Evolutionary conservation across 2,329 filamentous ascomycete genomes (phyloP), one percentile per base, ranked within the genome.

Genomic region (Ophiosphaerella narmari): DNA sequence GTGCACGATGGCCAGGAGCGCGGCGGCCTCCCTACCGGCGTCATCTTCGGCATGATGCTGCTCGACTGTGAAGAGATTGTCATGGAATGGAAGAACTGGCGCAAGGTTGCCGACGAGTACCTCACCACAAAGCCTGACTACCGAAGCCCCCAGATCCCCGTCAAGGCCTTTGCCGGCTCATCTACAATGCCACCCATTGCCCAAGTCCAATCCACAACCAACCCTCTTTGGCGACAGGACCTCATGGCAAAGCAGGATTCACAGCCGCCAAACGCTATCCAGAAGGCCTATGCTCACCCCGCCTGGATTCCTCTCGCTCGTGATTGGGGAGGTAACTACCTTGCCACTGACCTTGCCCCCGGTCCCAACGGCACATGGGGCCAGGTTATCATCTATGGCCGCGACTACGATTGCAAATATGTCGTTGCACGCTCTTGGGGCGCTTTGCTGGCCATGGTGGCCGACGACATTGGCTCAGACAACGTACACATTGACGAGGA

Each of bases 321-420:
- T 62, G 94, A 99, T 74, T 99, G 94, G 94, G 94, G 94, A 72
- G 94, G 94, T 74, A 99, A 99, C 83, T 95, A 96, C 78, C 81
- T 99, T 67, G 93, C 92, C 14, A 85, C 97, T 39, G 94, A 99
- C 74, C 80, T 99, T 50, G 90, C 92, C 6, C 94, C 94, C 18
- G 94, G 94, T 2, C 90, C 93, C 8, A 83, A 84, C 39, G 94
- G 94, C 34, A 89, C 87, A 71, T 99, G 94, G 93, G 94, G 94
- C 46, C 94, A 99, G 73, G 86, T 99, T 59, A 96, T 99, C 66
- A 82, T 99, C 54, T 97, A 96, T 72, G 94, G 94, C 43, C 90
- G 94, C 53, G 94, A 99, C 77, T 99, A 96, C 75, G 94, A 99
- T 71, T 96, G 90, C 75, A 99, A 99, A 78, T 99, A 96, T 70